These are phyloP conservation scores for Tylopilus intermedius DNA, from an alignment of 768 basidiomycete species.

Conservation along the genomic window DNA sequence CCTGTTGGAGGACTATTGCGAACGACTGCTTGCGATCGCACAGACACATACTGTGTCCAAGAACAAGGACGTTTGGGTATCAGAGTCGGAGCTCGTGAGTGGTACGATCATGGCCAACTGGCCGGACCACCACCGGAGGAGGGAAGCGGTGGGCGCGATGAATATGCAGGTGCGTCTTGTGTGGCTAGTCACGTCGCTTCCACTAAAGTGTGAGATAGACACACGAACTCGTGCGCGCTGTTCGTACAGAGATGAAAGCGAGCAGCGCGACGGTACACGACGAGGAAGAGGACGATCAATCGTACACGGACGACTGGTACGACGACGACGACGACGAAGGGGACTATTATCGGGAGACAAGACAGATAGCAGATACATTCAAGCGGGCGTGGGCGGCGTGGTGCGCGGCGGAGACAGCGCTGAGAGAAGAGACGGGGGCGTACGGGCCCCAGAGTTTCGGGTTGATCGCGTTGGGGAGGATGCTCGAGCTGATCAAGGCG, in stretches of 20 bases:
- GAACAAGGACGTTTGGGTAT: constrained; percentile 31
- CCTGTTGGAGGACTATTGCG: constrained; percentile 34
- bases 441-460: constrained; percentile 46
- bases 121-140: constrained; percentile 37
- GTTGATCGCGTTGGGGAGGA: constrained; percentile 38
- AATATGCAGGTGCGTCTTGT: constrained; percentile 36
- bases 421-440: constrained; percentile 20
- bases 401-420: constrained; percentile 32
- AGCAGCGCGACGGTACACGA: constrained; percentile 9
- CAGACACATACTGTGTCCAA: constrained; percentile 35
- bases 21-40: constrained; percentile 33
- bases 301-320: constrained; percentile 21
- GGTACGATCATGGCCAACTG: constrained; percentile 44
- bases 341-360: constrained; percentile 26
- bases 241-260: constrained; percentile 31
- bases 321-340: constrained; percentile 26
- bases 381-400: constrained; percentile 43
- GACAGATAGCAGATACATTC: constrained; percentile 29
- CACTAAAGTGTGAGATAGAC: constrained; percentile 29
- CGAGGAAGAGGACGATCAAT: constrained; percentile 27
- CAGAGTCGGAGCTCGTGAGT: constrained; percentile 42
- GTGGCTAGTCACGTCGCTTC: neutral
- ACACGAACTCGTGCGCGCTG: constrained; percentile 33
- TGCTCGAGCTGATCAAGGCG: constrained; percentile 38
- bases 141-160: constrained; percentile 39